A percentile compares a stretch with the other conserved stretches of the same genome.
phyloP scores from a whole-genome alignment of 345 rosid species.

The Brassica nigra region DNA sequence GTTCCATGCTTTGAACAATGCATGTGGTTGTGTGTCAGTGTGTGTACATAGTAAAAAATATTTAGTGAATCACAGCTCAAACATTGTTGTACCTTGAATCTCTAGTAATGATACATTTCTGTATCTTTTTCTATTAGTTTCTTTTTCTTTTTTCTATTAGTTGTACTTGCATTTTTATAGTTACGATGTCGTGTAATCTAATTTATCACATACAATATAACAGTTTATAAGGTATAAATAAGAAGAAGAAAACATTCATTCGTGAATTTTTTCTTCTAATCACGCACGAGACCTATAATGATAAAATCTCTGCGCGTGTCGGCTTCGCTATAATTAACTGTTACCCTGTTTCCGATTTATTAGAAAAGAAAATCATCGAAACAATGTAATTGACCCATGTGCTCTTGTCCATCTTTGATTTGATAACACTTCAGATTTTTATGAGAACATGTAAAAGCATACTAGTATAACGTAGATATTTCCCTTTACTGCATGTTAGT shows the following conservation, averaged over 20 bases:
- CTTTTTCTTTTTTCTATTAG: too few relatives aligned
- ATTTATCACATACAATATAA: neutral
- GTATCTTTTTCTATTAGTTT: neutral
- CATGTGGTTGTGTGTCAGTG: constrained; percentile 18
- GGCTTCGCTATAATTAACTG: constrained; percentile 19
- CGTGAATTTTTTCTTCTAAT: neutral
- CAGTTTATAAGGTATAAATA: neutral
- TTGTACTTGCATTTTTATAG: neutral
- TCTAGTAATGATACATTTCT: neutral
- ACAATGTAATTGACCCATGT: constrained; percentile 34
- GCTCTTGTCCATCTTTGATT: constrained; percentile 26
- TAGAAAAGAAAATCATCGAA: constrained; percentile 14
- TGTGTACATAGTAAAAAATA: neutral
- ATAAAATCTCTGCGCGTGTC: neutral
- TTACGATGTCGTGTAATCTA: neutral
- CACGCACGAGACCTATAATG: constrained; percentile 4
- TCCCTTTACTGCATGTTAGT: neutral
- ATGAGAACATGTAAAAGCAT: neutral
- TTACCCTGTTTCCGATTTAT: neutral
- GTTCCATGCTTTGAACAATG: constrained; percentile 31
- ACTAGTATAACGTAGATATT: neutral
- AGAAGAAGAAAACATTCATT: constrained; percentile 21
- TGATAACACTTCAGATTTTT: constrained; percentile 11
- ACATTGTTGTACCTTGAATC: neutral
- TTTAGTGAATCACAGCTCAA: neutral